Percentiles rank a stretch among this genome's conserved stretches.
Evolutionary conservation across 177 flowering plant genomes (phyloP).

Genomic region (Vitis hybrid): DNA sequence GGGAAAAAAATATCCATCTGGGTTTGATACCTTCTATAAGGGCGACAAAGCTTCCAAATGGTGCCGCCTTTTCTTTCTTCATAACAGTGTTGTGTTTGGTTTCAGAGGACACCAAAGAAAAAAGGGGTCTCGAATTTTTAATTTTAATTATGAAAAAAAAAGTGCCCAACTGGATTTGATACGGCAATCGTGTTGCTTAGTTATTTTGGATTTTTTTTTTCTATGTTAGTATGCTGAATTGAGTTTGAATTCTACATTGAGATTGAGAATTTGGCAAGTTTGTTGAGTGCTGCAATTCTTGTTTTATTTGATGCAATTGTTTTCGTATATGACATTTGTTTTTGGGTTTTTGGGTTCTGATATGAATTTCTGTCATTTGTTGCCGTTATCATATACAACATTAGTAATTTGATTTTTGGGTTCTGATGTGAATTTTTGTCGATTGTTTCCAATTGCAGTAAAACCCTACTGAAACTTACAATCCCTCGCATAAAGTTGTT

Average conservation of each 20-base stretch:
- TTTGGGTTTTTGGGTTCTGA: no score
- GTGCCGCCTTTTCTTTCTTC: constrained; percentile 9
- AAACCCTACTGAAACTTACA: constrained; percentile 82
- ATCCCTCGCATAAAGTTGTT: constrained; percentile 91
- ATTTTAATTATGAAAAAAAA: no score
- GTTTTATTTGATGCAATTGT: no score
- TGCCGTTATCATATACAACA: no score
- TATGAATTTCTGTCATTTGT: no score
- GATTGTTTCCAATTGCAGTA: constrained; percentile 48
- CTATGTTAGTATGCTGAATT: background rate
- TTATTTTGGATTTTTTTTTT: background rate
- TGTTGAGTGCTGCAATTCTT: no score
- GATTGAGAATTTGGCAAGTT: background rate
- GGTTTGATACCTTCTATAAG: constrained; percentile 37
- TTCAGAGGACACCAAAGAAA: no score
- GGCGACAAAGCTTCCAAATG: constrained; percentile 54
- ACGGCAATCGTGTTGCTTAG: background rate
- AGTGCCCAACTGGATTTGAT: background rate
- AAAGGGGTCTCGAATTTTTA: no score
- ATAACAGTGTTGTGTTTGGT: no score
- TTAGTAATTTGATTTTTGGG: background rate
- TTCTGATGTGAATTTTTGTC: background rate
- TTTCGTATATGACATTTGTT: no score
- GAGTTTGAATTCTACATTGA: background rate
- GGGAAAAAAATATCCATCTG: background rate